Conservation (phyloP, 2,329 filamentous ascomycete species). For the Neurospora sp. region DNA sequence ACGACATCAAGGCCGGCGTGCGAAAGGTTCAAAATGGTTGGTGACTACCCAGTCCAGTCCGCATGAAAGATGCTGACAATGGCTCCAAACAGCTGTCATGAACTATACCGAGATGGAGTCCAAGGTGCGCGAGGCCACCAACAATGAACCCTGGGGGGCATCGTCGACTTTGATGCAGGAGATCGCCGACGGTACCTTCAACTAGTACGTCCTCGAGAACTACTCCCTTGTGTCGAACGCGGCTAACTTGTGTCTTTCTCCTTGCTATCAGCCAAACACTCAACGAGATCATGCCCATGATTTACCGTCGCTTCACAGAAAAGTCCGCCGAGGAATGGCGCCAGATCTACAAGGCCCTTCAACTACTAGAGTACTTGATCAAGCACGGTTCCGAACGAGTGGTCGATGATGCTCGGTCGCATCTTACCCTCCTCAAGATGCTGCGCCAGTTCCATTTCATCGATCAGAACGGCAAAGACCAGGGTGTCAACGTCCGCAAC, state of each 20-base stretch:
- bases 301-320: conserved; percentile 97
- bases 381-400: conserved; percentile 98
- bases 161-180: conserved; percentile 87
- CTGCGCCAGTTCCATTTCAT: conserved; percentile 97
- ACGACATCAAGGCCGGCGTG: conserved; percentile 90
- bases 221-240: neutral
- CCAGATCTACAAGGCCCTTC: conserved; percentile 97
- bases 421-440: conserved; percentile 95
- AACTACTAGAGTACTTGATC: conserved; percentile 87
- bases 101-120: conserved; percentile 93
- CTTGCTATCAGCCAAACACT: conserved; percentile 63
- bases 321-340: conserved; percentile 98
- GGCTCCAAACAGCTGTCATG: conserved; percentile 65
- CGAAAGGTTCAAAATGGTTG: conserved; percentile 95
- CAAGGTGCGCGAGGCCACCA: conserved; percentile 90
- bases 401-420: conserved; percentile 91
- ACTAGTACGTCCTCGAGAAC: conserved; percentile 61
- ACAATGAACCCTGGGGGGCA: conserved; percentile 96
- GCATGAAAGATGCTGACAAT: conserved; percentile 18
- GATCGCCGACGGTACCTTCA: conserved; percentile 95
- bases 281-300: conserved; percentile 99
- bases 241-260: conserved; percentile 10
- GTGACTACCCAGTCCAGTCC: conserved; percentile 14
- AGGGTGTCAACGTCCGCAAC: conserved; percentile 95
- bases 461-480: conserved; percentile 92